Evolutionary conservation across 495 filamentous ascomycete species (phyloP), one percentile per base, ranked within the genome.

Genomic region (Schizothecium vesticola): DNA sequence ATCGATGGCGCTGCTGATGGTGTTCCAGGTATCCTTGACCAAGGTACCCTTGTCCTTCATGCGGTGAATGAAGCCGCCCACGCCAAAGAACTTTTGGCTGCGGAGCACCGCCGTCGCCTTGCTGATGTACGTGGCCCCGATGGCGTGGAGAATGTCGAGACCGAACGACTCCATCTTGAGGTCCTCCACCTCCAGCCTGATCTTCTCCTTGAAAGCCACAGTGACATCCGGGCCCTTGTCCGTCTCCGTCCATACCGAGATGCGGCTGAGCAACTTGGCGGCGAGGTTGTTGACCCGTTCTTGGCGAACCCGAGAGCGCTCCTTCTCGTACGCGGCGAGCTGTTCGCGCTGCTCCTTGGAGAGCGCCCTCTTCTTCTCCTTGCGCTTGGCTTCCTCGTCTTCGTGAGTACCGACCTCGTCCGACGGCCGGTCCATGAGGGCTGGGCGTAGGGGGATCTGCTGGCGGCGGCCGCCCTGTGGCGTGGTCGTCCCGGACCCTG

Each of bases 141-240:
- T 93, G 23, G 95, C 93, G 78, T 99, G 95, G 24, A 99, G 83
- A 71, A 99, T 99, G 73, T 99, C 95, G 43, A 99, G 81, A 51
- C 95, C 95, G 75, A 99, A 99, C 13, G 91, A 94, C 81, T 99
- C 95, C 92, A 99, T 98, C 83, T 98, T 99, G 71, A 98, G 80
- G 72, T 97, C 96, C 83, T 99, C 95, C 16, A 97, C 92, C 79
- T 98, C 96, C 26, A 96, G 87, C n/a, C 89, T 86, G 23, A 88
- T 97, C 85, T 98, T 97, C 75, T 92, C 92, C 74, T 93, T 89
- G 79, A 98, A 99, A 2, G 96, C 93, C 55, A 79, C 79, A 3
- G 94, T 97, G 11, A 97, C 92, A 75, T 96, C 93, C 1, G 77
- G 57, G 29, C 89, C 88, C 81, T 95, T 96, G 81, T 97, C 96